phyloP scores from a whole-genome alignment of 2,329 filamentous ascomycete species.

The Ophiostoma australiae region DNA sequence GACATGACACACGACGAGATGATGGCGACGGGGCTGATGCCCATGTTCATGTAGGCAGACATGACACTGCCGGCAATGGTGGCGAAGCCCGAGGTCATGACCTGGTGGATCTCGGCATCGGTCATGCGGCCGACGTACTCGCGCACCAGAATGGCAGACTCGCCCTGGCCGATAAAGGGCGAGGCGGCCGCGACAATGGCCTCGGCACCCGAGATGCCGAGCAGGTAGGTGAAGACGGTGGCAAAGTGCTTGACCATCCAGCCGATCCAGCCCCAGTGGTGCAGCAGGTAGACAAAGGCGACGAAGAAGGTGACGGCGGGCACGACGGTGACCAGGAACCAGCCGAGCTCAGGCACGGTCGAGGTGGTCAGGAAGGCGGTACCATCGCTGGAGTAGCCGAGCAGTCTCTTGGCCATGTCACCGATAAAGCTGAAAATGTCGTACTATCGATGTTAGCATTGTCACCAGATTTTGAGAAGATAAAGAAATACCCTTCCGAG shows the following conservation, averaged over 20 bases:
- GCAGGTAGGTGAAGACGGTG: slow-evolving; percentile 83
- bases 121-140: slow-evolving; percentile 84
- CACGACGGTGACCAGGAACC: slow-evolving; percentile 76
- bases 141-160: slow-evolving; percentile 86
- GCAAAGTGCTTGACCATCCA: slow-evolving; percentile 89
- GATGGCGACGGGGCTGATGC: slow-evolving; percentile 76
- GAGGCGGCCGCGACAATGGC: slow-evolving; percentile 91
- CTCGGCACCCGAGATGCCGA: slow-evolving; percentile 83
- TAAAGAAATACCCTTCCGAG: neutral
- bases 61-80: slow-evolving; percentile 87
- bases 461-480: neutral
- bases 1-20: slow-evolving; percentile 94
- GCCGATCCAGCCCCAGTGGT: slow-evolving; percentile 74
- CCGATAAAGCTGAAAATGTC: slow-evolving; percentile 92
- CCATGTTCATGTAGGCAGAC: slow-evolving; percentile 78
- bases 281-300: slow-evolving; percentile 79
- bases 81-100: slow-evolving; percentile 89
- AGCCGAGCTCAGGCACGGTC: slow-evolving; percentile 43
- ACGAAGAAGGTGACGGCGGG: slow-evolving; percentile 96
- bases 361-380: slow-evolving; percentile 61
- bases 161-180: slow-evolving; percentile 90
- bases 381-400: slow-evolving; percentile 71
- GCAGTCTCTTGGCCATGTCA: slow-evolving; percentile 63
- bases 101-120: slow-evolving; percentile 80
- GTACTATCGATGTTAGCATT: slow-evolving; percentile 32